Evolutionary conservation across 2,329 filamentous ascomycete species (phyloP).

Genomic region (Alternaria rosae): DNA sequence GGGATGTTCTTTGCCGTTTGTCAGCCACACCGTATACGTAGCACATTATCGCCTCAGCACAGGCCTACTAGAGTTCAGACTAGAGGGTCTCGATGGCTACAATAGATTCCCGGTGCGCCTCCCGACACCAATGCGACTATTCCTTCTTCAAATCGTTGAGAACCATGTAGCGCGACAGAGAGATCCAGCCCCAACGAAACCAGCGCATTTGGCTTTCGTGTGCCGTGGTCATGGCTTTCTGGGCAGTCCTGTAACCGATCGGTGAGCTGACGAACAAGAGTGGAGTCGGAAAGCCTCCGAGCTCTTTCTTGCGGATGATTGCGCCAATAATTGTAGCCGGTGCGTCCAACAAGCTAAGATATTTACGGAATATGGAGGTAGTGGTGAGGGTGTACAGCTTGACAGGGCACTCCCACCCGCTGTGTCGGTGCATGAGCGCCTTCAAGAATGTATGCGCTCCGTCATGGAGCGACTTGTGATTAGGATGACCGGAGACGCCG

Average conservation of each 20-base stretch:
- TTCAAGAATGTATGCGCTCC: slow-evolving; percentile 78
- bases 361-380: slow-evolving; percentile 79
- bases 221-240: slow-evolving; percentile 85
- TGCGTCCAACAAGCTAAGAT: slow-evolving; percentile 77
- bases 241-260: slow-evolving; percentile 69
- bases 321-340: slow-evolving; percentile 72
- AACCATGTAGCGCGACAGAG: slow-evolving; percentile 90
- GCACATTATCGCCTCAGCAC: slow-evolving; percentile 1
- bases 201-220: slow-evolving; percentile 98
- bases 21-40: background rate
- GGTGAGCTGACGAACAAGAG: slow-evolving; percentile 77
- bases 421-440: slow-evolving; percentile 67
- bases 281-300: slow-evolving; percentile 61
- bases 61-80: background rate
- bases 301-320: slow-evolving; percentile 58
- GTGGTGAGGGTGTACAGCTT: slow-evolving; percentile 85
- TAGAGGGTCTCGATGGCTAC: background rate
- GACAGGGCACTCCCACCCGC: slow-evolving; percentile 75
- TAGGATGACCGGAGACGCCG: slow-evolving; percentile 88
- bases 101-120: background rate
- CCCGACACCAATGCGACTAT: slow-evolving; percentile 45
- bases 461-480: slow-evolving; percentile 88
- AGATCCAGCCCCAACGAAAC: slow-evolving; percentile 97
- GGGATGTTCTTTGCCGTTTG: slow-evolving; percentile 2
- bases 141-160: slow-evolving; percentile 82